Evolutionary conservation across 2,329 filamentous ascomycete species (phyloP).

Genomic region (Lachnellula arida): DNA sequence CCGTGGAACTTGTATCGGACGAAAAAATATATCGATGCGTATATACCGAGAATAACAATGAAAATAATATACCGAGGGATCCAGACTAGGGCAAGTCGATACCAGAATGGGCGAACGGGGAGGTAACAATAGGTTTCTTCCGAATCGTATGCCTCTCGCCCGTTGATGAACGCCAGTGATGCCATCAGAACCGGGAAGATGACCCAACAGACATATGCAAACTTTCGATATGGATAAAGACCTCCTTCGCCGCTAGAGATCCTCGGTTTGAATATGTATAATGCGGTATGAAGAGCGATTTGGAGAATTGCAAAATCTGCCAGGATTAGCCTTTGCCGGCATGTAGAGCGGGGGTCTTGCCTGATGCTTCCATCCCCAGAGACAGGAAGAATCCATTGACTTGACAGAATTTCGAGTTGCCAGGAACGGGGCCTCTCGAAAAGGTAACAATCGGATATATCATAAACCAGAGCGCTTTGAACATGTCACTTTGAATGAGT

Average conservation of each 20-base stretch:
- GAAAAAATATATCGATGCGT: constrained; percentile 66
- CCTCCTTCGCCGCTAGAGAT: constrained; percentile 50
- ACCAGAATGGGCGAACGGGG: constrained; percentile 63
- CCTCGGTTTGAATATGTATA: constrained; percentile 63
- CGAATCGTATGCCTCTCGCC: constrained; percentile 50
- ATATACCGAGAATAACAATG: constrained; percentile 57
- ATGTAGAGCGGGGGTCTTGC: constrained; percentile 31
- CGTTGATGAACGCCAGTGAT: constrained; percentile 58
- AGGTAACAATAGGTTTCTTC: constrained; percentile 67
- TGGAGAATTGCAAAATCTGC: constrained; percentile 64
- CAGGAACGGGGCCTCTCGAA: constrained; percentile 43
- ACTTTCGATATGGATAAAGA: constrained; percentile 61
- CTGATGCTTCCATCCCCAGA: constrained; percentile 61
- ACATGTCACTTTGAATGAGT: constrained; percentile 66
- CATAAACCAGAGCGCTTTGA: constrained; percentile 65
- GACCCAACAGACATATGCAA: constrained; percentile 54
- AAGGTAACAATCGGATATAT: constrained; percentile 59
- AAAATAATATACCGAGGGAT: constrained; percentile 69
- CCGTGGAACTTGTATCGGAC: constrained; percentile 41
- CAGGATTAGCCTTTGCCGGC: constrained; percentile 2
- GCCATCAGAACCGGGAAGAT: constrained; percentile 56
- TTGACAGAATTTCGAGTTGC: constrained; percentile 57
- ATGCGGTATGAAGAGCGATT: constrained; percentile 67
- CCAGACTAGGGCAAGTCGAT: constrained; percentile 64
- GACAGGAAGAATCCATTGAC: constrained; percentile 63